phyloP scores from a whole-genome alignment of 345 rosid genomes.

The Passiflora organensis region DNA sequence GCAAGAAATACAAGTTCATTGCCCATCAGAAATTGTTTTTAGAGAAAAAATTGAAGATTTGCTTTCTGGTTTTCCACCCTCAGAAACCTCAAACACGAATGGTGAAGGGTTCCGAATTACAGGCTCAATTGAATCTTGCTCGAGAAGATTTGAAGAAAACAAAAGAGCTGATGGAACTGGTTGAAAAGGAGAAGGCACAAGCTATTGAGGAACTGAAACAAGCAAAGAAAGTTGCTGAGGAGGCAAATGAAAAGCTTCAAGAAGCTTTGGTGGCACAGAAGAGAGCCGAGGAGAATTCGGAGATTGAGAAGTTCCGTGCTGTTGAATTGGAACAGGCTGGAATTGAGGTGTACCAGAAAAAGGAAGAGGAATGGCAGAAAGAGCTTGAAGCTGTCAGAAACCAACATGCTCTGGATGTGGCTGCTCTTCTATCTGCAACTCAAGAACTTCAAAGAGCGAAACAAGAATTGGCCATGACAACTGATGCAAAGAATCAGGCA shows the following conservation, averaged over 20 bases:
- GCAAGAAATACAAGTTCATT: too few species aligned
- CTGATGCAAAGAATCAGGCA: constrained; percentile 83
- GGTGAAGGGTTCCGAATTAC: constrained; percentile 58
- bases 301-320: constrained; percentile 85
- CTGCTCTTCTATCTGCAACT: constrained; percentile 63
- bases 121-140: constrained; percentile 52
- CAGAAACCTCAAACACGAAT: constrained; percentile 57
- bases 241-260: constrained; percentile 62
- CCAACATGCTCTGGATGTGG: constrained; percentile 80
- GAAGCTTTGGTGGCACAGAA: constrained; percentile 88
- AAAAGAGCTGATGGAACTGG: constrained; percentile 49
- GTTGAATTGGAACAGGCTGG: constrained; percentile 88
- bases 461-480: constrained; percentile 62
- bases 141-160: constrained; percentile 94
- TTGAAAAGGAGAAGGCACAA: constrained; percentile 74
- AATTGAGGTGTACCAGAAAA: constrained; percentile 72
- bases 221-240: constrained; percentile 58
- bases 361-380: constrained; percentile 75
- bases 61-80: constrained; percentile 9
- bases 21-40: not conserved
- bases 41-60: not conserved
- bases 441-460: constrained; percentile 67
- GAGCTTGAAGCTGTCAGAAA: constrained; percentile 69
- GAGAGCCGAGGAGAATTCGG: constrained; percentile 72
- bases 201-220: constrained; percentile 71